Evolutionary conservation across 2,329 filamentous ascomycete species (phyloP), one percentile per base, ranked within the genome.

Genomic region (Claviceps fusiformis): DNA sequence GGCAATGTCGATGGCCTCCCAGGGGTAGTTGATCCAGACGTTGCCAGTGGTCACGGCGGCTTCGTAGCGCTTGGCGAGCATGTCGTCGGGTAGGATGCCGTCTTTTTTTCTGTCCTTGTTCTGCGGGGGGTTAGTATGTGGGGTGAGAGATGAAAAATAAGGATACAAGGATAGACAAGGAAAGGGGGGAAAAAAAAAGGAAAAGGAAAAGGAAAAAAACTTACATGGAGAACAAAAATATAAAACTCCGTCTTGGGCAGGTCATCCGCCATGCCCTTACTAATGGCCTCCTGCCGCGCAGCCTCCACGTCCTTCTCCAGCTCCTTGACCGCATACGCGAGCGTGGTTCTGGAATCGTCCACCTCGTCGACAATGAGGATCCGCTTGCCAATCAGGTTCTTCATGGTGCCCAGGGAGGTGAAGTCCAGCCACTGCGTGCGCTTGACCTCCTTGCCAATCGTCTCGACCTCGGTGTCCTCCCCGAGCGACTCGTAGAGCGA

Each of bases 51-150:
- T 97, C 67, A 86, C 77, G 27, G 93, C 89, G 27, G 93, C 93
- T 62, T 87, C 72, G 73, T 98, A 98, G 64, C 86, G 79, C 56
- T 80, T 80, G 55, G 83, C 73, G 60, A 92, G 76, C 80, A 97
- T 89, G 43, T 89, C 83, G 24, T 81, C 66, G 11, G 93, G 91
- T 55, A 98, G 77, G 24, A 73, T 73, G 54, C 93, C 93, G 79
- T 96, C 95, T 84, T 98, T 98, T 55, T 75, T 61, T 81, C 98
- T 97, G 73, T 96, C 83, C 82, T 98, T 98, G 80, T 98, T 98
- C 85, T 89, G 62, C 24, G 43, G 35, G 8, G n/a, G 5, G 49
- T 52, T 7, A 51, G 49, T 31, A 5, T 29, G 44, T 53, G 46
- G n/a, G n/a, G n/a, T 6, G 7, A 19, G 15, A 44, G 17, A n/a